Evolutionary conservation across 2,329 filamentous ascomycete species (phyloP), one percentile per base, ranked within the genome.

Genomic region (Cladophialophora psammophila): DNA sequence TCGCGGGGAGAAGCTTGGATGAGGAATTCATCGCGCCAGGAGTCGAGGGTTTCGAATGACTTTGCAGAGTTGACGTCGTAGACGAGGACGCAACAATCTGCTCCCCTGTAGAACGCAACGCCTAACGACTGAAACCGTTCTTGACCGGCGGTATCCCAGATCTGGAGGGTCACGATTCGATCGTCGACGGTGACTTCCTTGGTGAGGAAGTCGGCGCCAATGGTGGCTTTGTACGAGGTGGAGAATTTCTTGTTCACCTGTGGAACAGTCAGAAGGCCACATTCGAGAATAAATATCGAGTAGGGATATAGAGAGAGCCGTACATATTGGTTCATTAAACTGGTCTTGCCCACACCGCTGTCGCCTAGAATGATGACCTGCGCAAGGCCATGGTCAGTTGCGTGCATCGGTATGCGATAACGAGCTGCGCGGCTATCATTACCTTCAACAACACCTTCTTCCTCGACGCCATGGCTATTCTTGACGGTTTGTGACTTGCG

Each of bases 251-350:
- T 99, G 86, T 99, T 99, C 87, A 99, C 94, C 94, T 98, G 74
- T 5, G 6, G 38, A 60, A 62, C 53, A n/a, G 53, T 36, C 63
- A 40, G 36, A 61, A 65, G 40, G 45, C 52, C 58, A 13, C n/a
- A 9, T 5, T 36, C 20, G 13, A 32, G 32, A 26, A 26, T 26
- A 26, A 26, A 26, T 26, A 26, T 26, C 26, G 48, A 45, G 72
- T 45, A 32, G 10, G 26, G 31, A 12, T 7, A 31, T 15, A 36
- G 40, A 58, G 48, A 53, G 50, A 54, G 67, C 63, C 91, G 80
- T 89, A 98, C 95, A 92, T 98, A 99, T 98, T 99, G 95, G 84
- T 99, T 99, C 95, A 99, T 99, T 88, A 99, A 89, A 82, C 93
- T 97, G 69, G 95, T 99, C 87, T 99, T 99, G 80, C 95, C 95